phyloP scores from a whole-genome alignment of 2,329 filamentous ascomycete species.

The Diplodia intermedia region DNA sequence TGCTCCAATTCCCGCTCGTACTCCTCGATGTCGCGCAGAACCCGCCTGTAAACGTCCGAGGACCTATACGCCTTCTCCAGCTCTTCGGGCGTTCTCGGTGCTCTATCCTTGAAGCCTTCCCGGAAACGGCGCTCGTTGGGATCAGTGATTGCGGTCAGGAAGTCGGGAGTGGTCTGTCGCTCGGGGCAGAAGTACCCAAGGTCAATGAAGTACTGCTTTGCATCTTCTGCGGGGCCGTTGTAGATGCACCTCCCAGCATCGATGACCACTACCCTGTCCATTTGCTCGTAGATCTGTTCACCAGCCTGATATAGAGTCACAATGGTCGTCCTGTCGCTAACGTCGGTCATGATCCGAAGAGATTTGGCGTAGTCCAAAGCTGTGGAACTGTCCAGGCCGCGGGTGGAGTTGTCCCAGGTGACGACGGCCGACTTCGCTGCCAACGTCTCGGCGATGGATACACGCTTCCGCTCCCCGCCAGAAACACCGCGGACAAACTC shows the following conservation, averaged over 20 bases:
- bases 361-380: slow-evolving; percentile 63
- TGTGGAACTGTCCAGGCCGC: slow-evolving; percentile 48
- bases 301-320: slow-evolving; percentile 72
- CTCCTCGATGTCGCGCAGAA: slow-evolving; percentile 66
- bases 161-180: slow-evolving; percentile 76
- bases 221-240: slow-evolving; percentile 67
- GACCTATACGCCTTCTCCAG: slow-evolving; percentile 71
- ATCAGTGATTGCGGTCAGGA: slow-evolving; percentile 78
- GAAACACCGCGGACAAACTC: slow-evolving; percentile 50
- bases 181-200: slow-evolving; percentile 68
- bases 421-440: slow-evolving; percentile 74
- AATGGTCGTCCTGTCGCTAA: slow-evolving; percentile 57
- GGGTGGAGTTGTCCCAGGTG: slow-evolving; percentile 71
- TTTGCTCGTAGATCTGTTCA: slow-evolving; percentile 72
- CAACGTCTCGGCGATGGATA: slow-evolving; percentile 78
- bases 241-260: slow-evolving; percentile 74
- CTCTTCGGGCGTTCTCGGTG: slow-evolving; percentile 73
- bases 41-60: slow-evolving; percentile 66
- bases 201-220: slow-evolving; percentile 69
- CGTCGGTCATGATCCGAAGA: slow-evolving; percentile 57
- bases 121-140: slow-evolving; percentile 73
- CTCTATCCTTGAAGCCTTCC: slow-evolving; percentile 61
- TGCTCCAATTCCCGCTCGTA: slow-evolving; percentile 66
- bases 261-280: slow-evolving; percentile 83
- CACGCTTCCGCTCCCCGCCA: slow-evolving; percentile 62